These are phyloP conservation scores for Dictyostelium discoideum DNA, from an alignment of 78 protist species.

Conservation along the genomic window DNA sequence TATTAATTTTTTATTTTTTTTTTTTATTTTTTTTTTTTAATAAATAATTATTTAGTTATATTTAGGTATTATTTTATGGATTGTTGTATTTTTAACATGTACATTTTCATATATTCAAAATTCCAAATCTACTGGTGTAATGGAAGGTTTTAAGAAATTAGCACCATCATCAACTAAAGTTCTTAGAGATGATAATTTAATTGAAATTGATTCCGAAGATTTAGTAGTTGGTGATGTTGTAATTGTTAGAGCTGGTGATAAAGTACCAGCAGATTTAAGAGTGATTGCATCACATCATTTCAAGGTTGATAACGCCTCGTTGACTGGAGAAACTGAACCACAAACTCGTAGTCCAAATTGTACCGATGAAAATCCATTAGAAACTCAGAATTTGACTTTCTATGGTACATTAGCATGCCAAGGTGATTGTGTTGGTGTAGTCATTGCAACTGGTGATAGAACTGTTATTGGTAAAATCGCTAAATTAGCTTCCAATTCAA, in stretches of 20 bases:
- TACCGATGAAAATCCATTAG: conserved; percentile 85
- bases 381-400: conserved; percentile 92
- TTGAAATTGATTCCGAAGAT: conserved; percentile 68
- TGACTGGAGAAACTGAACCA: conserved; percentile 98
- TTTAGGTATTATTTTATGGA: conserved; percentile 88
- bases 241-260: conserved; percentile 88
- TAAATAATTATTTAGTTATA: conserved; percentile 11
- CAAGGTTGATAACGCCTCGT: conserved; percentile 91
- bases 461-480: conserved; percentile 96
- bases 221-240: conserved; percentile 82
- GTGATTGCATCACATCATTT: conserved; percentile 75
- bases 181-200: conserved; percentile 82
- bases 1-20: not conserved
- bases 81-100: conserved; percentile 92
- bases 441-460: conserved; percentile 90
- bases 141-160: conserved; percentile 89
- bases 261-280: conserved; percentile 96
- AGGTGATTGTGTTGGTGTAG: conserved; percentile 92
- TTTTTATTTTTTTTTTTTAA: not conserved
- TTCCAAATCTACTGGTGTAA: conserved; percentile 81
- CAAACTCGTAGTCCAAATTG: conserved; percentile 69
- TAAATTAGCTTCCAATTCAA: conserved; percentile 54
- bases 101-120: conserved; percentile 93
- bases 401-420: conserved; percentile 82
- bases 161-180: conserved; percentile 84